Evolutionary conservation across 1,284 basidiomycete genomes (phyloP), one percentile per base, ranked within the genome.

Genomic region (Wolfiporia cocos): DNA sequence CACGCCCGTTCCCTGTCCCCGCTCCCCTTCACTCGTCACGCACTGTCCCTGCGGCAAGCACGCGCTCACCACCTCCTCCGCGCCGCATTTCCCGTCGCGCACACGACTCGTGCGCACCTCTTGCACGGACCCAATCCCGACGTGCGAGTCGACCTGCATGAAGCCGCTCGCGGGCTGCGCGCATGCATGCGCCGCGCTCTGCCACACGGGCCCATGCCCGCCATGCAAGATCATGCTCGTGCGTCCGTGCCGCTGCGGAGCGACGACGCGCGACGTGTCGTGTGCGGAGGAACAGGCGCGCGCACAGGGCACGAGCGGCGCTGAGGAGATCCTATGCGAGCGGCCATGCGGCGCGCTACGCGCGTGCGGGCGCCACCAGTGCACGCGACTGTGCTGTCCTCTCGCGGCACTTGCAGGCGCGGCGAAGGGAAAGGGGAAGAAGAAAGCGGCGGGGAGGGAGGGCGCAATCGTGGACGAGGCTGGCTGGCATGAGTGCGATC

Each of bases 31-130:
- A 0, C 54, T 73, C 5, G 68, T 93, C 40, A 74, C 71, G 0
- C 76, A 76, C 31, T 96, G 93, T 58, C 88, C 92, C 0, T 96
- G 92, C 51, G 88, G 88, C 10, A 76, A 78, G 41, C 74, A 78
- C 11, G 63, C 69, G 0, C 75, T 92, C 34, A 63, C 67, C 3
- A 59, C 68, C 1, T 49, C 50, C 24, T 59, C 48, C 26, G 61
- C 42, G 20, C 54, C 52, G 2, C 59, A 52, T 48, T 68, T 68
- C 50, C 54, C 65, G 41, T 31, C 56, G 10, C 59, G 61, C 30
- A 53, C 61, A 2, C 68, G 40, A 18, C 54, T 66, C 21, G 52
- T 71, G 1, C 82, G 92, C 3, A 57, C 59, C 0, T 64, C 68
- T 11, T 96, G 92, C 57, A 70, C 76, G 2, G 80, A 82, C 11